Evolutionary conservation across 2,329 filamentous ascomycete genomes (phyloP).

Genomic region (Colletotrichum musae): DNA sequence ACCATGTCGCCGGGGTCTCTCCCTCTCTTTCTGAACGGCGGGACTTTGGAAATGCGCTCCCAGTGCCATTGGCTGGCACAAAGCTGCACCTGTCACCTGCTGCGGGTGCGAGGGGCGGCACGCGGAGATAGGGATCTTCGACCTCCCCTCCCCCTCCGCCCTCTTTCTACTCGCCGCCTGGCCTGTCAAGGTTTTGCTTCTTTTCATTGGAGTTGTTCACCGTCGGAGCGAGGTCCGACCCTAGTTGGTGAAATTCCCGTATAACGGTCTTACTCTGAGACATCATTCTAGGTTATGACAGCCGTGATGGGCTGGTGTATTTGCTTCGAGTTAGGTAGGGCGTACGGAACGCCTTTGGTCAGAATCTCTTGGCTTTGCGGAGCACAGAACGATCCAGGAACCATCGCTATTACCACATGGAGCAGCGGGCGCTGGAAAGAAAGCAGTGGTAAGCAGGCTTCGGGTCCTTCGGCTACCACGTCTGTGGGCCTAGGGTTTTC

Average conservation of each 20-base stretch:
- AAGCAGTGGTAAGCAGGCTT: too few species aligned
- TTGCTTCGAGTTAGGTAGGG: too few species aligned
- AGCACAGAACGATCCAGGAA: too few species aligned
- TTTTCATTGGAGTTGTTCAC: neutral
- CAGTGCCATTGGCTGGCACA: slow-evolving; percentile 18
- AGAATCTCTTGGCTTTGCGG: too few species aligned
- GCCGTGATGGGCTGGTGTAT: too few species aligned
- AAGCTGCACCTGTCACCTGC: slow-evolving; percentile 22
- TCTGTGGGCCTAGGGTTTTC: too few species aligned
- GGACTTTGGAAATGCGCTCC: slow-evolving; percentile 5
- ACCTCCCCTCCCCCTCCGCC: neutral
- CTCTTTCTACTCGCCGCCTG: neutral
- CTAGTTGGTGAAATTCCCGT: too few species aligned
- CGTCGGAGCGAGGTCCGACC: slow-evolving; percentile 11
- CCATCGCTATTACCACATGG: too few species aligned
- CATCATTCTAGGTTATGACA: neutral
- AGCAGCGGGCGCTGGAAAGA: too few species aligned
- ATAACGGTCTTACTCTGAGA: too few species aligned
- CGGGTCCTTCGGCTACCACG: too few species aligned
- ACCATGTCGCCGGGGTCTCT: slow-evolving; percentile 25
- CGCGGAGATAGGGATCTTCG: slow-evolving; percentile 21
- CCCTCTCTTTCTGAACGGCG: slow-evolving; percentile 1
- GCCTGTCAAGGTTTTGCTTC: slow-evolving; percentile 3
- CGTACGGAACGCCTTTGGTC: too few species aligned
- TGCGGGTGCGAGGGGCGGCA: neutral